Conservation (phyloP, 164 flowering plant genomes). For the Nymphaea thermarum region DNA sequence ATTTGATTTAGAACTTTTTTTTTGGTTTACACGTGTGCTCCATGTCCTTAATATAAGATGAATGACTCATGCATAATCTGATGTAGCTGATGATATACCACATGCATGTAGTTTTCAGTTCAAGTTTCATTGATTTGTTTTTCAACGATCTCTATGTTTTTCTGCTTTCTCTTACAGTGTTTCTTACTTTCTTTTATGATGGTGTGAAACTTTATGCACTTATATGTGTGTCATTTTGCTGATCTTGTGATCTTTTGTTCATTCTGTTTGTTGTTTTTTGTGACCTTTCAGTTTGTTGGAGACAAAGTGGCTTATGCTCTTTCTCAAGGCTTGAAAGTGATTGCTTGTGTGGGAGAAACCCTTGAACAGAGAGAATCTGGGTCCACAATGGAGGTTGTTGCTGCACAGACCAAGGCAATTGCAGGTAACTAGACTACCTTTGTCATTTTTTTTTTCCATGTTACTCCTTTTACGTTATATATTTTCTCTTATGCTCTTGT, state of each 20-base stretch:
- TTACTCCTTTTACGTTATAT: too few species aligned
- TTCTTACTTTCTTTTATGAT: neutral
- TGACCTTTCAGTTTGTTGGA: conserved; percentile 53
- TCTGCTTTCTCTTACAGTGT: neutral
- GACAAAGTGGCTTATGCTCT: conserved; percentile 85
- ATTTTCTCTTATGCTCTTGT: too few species aligned
- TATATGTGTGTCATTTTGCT: neutral
- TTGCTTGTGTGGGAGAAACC: conserved; percentile 83
- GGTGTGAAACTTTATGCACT: neutral
- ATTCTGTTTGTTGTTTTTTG: neutral
- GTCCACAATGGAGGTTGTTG: conserved; percentile 59
- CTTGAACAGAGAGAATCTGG: conserved; percentile 84
- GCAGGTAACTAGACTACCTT: conserved; percentile 30
- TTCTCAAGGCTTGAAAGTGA: conserved; percentile 65
- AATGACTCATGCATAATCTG: neutral
- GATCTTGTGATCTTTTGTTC: neutral
- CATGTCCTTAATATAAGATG: neutral
- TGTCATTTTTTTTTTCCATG: too few species aligned
- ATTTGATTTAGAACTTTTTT: neutral
- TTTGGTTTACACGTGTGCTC: neutral
- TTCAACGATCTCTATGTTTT: neutral
- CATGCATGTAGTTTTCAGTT: neutral
- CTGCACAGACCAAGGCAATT: conserved; percentile 75
- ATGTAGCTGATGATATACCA: neutral
- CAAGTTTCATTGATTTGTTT: neutral